Evolutionary conservation across 169 alveolate species (phyloP).

Genomic region (Perkinsus marinus): DNA sequence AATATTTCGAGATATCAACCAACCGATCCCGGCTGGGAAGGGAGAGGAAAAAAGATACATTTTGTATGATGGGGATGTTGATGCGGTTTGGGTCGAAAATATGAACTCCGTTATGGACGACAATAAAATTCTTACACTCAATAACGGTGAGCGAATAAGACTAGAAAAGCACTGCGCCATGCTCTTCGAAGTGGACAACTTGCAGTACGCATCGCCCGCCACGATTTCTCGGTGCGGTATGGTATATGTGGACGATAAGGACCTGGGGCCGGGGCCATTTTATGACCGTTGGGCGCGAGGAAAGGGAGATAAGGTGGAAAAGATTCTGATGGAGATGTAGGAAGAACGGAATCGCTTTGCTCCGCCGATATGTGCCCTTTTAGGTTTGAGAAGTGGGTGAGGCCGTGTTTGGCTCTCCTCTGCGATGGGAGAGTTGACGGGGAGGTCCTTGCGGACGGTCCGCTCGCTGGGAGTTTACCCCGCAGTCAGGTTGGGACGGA

Average conservation of each 20-base stretch:
- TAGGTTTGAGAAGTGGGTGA: background rate
- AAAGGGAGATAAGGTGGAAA: conserved; percentile 38
- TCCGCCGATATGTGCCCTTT: background rate
- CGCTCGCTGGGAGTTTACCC: conserved; percentile 4
- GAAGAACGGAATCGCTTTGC: background rate
- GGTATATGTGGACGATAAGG: conserved; percentile 83
- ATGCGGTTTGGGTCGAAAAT: conserved; percentile 94
- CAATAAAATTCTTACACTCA: conserved; percentile 83
- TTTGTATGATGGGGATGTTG: conserved; percentile 91
- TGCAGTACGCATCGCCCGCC: conserved; percentile 93
- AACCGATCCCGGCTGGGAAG: conserved; percentile 66
- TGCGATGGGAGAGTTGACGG: background rate
- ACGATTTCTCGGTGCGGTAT: conserved; percentile 95
- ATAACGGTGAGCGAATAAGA: conserved; percentile 87
- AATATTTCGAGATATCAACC: conserved; percentile 81
- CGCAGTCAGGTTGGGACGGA: conserved; percentile 30
- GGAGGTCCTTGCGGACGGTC: background rate
- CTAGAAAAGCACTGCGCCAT: conserved; percentile 80
- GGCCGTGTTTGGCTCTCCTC: background rate
- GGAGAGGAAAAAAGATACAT: conserved; percentile 70
- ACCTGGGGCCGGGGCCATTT: conserved; percentile 79
- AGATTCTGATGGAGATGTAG: background rate
- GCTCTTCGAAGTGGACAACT: conserved; percentile 82
- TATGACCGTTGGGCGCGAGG: conserved; percentile 75
- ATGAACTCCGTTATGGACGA: conserved; percentile 94